These are phyloP conservation scores for Aspergillus avenaceus DNA, from an alignment of 495 filamentous ascomycete genomes.

Conservation along the genomic window DNA sequence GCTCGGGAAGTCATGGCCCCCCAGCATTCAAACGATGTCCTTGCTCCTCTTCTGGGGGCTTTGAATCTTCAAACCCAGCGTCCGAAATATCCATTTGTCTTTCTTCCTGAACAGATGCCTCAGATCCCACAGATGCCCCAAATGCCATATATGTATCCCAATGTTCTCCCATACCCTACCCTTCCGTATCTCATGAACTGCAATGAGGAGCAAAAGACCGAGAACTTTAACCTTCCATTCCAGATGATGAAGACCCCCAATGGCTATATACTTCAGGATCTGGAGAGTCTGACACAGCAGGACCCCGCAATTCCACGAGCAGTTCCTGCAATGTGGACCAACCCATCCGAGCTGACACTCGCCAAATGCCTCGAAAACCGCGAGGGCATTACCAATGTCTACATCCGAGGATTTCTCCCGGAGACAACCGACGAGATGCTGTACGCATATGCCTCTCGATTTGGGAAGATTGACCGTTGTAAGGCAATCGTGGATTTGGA, in stretches of 20 bases:
- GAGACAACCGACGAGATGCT: conserved; percentile 92
- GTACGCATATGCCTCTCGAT: conserved; percentile 73
- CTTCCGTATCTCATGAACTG: conserved; percentile 31
- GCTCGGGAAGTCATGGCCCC: conserved; percentile 14
- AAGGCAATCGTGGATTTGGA: conserved; percentile 96
- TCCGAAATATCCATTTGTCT: conserved; percentile 23
- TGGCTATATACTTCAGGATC: conserved; percentile 57
- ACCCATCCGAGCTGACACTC: conserved; percentile 68
- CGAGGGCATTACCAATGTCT: conserved; percentile 86
- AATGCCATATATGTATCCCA: conserved; percentile 21
- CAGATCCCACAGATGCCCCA: conserved; percentile 26
- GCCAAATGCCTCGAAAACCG: conserved; percentile 90
- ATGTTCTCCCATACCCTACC: conserved; percentile 20
- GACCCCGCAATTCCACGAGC: conserved; percentile 83
- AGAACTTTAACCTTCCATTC: conserved; percentile 26
- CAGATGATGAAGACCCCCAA: conserved; percentile 45
- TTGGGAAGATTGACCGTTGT: conserved; percentile 85
- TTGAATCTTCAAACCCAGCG: conserved; percentile 26
- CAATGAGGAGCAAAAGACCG: conserved; percentile 26
- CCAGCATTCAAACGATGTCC: neutral
- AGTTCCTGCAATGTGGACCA: conserved; percentile 79
- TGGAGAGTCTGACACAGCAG: conserved; percentile 66
- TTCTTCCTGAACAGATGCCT: conserved; percentile 28
- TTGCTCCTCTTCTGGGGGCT: conserved; percentile 19
- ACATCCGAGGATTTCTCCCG: conserved; percentile 91